phyloP scores from a whole-genome alignment of 495 filamentous ascomycete genomes.

The Annulohypoxylon stygium region DNA sequence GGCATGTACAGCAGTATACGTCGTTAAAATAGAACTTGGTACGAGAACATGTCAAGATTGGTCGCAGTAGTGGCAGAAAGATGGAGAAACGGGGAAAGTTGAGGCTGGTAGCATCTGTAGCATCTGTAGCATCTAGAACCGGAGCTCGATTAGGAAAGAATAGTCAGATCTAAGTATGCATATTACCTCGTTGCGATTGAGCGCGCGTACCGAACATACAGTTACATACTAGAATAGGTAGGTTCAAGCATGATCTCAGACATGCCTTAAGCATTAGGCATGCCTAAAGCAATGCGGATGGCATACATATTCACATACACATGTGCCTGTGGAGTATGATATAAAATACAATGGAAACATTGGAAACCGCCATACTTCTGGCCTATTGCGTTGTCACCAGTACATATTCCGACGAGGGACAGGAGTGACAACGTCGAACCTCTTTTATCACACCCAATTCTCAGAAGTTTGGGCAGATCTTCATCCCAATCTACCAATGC shows the following conservation, averaged over 20 bases:
- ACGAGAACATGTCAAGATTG: conserved; percentile 15
- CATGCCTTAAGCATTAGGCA: conserved; percentile 25
- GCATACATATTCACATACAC: conserved; percentile 20
- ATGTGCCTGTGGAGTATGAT: conserved; percentile 19
- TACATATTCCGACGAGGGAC: conserved; percentile 12
- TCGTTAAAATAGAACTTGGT: conserved; percentile 40
- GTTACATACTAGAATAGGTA: conserved; percentile 25
- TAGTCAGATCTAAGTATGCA: conserved; percentile 36
- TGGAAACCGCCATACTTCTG: neutral
- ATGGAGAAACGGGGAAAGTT: conserved; percentile 43
- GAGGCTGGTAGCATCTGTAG: conserved; percentile 48
- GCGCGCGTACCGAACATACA: conserved; percentile 17
- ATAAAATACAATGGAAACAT: conserved; percentile 11
- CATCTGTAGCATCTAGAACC: conserved; percentile 44
- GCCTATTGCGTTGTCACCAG: conserved; percentile 5
- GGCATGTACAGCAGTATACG: conserved; percentile 8
- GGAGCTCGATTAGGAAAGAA: conserved; percentile 41
- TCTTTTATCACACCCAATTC: neutral
- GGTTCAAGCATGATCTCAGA: conserved; percentile 28
- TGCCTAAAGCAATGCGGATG: conserved; percentile 30
- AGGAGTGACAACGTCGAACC: conserved; percentile 3
- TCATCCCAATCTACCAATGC: neutral
- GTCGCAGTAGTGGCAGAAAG: conserved; percentile 29
- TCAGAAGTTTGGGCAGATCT: conserved; percentile 12
- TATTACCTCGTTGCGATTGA: conserved; percentile 33